These are phyloP conservation scores for Asterophora parasitica DNA, from an alignment of 768 basidiomycete species.

Conservation along the genomic window DNA sequence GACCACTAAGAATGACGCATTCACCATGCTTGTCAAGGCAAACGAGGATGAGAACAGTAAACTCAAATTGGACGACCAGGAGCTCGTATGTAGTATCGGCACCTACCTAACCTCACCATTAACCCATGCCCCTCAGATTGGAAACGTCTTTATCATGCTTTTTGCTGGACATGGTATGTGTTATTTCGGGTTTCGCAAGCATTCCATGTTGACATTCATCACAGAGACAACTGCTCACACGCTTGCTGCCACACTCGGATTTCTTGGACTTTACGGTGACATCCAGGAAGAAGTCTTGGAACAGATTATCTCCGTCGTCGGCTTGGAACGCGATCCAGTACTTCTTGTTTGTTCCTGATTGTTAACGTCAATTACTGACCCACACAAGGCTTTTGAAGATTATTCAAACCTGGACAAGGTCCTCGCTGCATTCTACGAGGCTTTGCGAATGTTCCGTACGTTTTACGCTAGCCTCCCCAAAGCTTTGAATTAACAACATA, in stretches of 20 bases:
- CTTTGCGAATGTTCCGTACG: slow-evolving; percentile 42
- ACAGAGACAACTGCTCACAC: slow-evolving; percentile 42
- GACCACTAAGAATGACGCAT: slow-evolving; percentile 26
- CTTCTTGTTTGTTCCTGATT: background rate
- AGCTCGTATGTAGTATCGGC: slow-evolving; percentile 27
- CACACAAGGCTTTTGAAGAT: slow-evolving; percentile 32
- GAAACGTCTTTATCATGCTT: slow-evolving; percentile 47
- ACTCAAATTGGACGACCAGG: slow-evolving; percentile 33
- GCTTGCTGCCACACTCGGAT: slow-evolving; percentile 38
- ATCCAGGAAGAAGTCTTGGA: slow-evolving; percentile 39
- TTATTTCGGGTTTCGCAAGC: background rate
- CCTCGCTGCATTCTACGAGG: slow-evolving; percentile 39
- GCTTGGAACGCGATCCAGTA: slow-evolving; percentile 30
- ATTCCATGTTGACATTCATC: background rate
- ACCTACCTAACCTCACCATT: background rate
- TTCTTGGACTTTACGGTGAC: slow-evolving; percentile 37
- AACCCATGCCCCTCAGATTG: slow-evolving; percentile 31
- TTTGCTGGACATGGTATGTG: slow-evolving; percentile 53
- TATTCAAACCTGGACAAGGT: slow-evolving; percentile 39
- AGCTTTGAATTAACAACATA: background rate
- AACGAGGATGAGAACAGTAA: slow-evolving; percentile 41
- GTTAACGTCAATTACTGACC: background rate
- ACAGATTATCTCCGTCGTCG: slow-evolving; percentile 33
- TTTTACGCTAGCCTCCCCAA: slow-evolving; percentile 1
- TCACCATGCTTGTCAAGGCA: slow-evolving; percentile 40